These are phyloP conservation scores for Physaria fendleri DNA, from an alignment of 345 rosid genomes.

Conservation along the genomic window DNA sequence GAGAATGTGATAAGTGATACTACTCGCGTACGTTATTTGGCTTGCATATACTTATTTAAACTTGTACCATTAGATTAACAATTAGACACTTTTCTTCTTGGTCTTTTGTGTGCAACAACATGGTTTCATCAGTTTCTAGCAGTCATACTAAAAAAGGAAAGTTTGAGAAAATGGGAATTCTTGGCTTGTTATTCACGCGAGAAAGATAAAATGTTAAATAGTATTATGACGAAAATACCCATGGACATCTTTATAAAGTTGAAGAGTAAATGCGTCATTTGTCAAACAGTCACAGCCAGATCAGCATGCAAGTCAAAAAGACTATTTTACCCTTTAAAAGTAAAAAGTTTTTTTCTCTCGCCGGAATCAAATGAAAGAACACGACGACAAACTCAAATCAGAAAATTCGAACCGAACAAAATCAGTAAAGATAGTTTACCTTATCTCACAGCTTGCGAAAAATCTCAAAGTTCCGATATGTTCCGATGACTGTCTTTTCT, in stretches of 20 bases:
- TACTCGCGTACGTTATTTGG: background rate
- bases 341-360: background rate
- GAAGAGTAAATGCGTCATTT: conserved; percentile 17
- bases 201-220: background rate
- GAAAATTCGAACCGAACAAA: no score
- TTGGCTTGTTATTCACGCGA: conserved; percentile 32
- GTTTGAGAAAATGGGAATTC: background rate
- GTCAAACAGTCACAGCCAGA: background rate
- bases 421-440: no score
- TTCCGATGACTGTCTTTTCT: background rate
- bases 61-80: no score
- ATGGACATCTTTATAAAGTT: background rate
- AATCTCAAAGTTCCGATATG: no score
- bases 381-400: background rate
- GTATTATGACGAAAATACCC: background rate
- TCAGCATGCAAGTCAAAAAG: background rate
- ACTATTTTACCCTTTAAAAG: background rate
- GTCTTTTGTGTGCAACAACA: no score
- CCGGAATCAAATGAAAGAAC: background rate
- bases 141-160: no score
- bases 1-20: background rate
- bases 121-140: no score
- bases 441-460: no score
- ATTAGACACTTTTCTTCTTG: no score
- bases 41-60: no score